Evolutionary conservation across 306 rosid species (phyloP), one percentile per base, ranked within the genome.

Genomic region (Betula pendula): DNA sequence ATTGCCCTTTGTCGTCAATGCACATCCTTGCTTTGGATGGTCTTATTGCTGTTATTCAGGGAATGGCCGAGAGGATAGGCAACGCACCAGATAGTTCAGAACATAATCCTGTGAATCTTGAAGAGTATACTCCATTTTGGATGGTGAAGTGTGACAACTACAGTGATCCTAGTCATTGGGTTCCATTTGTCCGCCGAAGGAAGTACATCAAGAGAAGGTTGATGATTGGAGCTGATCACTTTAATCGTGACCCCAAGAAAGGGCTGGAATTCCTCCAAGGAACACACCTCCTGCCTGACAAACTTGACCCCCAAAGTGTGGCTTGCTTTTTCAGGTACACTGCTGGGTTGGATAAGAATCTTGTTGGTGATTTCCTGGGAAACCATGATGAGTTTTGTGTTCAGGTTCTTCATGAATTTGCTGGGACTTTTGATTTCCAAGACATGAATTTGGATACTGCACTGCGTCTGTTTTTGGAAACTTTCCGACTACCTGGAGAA

Each of bases 201-300:
- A 95, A 95, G 86, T 89, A 90, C 85, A 90, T 95, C 82, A 95
- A 95, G 81, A 92, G 97, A 81, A 91, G 97, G 83, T 79, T 95
- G 84, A 95, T 92, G 99, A 91, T 95, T 78, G 97, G 99, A 83
- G 99, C 99, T 43, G 99, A 95, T 84, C 99, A 95, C 88, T 95
- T 92, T 77, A 95, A 95, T 81, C 97, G 97, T 67, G 99, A 95
- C 82, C 99, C 99, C 55, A 95, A 95, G 85, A 95, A 95, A 90
- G 99, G 99, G 79, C 84, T 95, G 40, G 99, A 95, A 83, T 95
- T 92, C 81, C 97, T 95, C 68, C 99, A 95, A 82, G 99, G 97
- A 90, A 88, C 94, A 27, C 97, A 92, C 82, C 99, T 95, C 84
- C 86, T 95, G 88, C 99, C 99, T 49, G 91, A 91, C 79, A 91